Conservation (phyloP, 768 basidiomycete species). For the Lactarius akahatsu region DNA sequence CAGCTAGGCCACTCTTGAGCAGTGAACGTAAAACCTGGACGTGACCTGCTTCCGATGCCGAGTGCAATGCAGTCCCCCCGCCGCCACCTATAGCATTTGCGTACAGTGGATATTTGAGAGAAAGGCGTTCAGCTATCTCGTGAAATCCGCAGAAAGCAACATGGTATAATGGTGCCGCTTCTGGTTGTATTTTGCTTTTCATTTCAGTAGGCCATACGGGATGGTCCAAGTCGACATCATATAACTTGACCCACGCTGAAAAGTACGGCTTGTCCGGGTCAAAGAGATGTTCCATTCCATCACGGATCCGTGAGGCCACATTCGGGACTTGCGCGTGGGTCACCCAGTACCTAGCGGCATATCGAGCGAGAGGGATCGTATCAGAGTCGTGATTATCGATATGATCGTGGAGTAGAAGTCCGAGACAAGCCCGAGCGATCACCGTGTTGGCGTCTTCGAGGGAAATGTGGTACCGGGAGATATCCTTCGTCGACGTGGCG, state of each 20-base stretch:
- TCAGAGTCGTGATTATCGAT: background rate
- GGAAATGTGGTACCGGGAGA: background rate
- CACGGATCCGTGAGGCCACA: background rate
- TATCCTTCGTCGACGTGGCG: background rate
- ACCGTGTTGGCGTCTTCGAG: background rate
- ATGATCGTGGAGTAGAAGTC: background rate
- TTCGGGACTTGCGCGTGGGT: background rate
- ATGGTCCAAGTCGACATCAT: background rate
- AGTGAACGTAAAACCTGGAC: too few relatives aligned
- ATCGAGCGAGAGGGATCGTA: background rate
- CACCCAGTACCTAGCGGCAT: background rate
- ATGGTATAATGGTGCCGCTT: background rate
- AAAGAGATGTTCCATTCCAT: background rate
- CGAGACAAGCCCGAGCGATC: background rate
- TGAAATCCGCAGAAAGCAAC: background rate
- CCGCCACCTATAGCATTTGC: too few relatives aligned
- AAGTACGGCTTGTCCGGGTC: too few relatives aligned
- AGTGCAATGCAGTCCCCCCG: too few relatives aligned
- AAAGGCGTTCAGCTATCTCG: background rate
- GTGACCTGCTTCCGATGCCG: too few relatives aligned
- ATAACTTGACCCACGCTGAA: too few relatives aligned
- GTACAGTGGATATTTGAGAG: background rate
- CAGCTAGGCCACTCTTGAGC: too few relatives aligned
- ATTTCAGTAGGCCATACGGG: accelerated
- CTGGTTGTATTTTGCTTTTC: background rate